Base-by-base conservation (phyloP, 352 stramenopile species). In the Aphanomyces euteiches region DNA sequence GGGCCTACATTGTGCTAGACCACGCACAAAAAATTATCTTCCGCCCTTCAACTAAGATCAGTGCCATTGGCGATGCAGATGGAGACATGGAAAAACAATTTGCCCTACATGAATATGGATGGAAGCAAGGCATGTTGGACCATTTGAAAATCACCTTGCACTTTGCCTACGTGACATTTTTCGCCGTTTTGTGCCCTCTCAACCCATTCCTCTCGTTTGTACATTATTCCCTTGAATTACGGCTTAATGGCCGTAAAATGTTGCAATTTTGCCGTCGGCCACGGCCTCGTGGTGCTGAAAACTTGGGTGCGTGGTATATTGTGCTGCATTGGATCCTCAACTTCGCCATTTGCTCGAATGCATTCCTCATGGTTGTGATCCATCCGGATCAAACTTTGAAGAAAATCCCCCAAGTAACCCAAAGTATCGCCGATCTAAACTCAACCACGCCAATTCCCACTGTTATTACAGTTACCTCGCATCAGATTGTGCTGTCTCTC, bases 151-250 rank as follows among this genome's bases (percentile, higher is more conserved):
- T 95, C 79, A 87, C 89, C 8, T 78, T 96, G 59, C 85, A 94
- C 75, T 96, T 94, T 50, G 87, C 87, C 50, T 96, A 92, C 72
- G 92, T 85, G 39, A 93, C 81, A 17, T 89, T 96, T 78, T 94
- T 96, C 85, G 92, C 95, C 1, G 87, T 91, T 8, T 90, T 93
- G 38, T 98, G 97, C 75, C 95, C 95, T 3, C 84, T 98, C 68
- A 92, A 92, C 47, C 87, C 92, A 47, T 59, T 98, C 56, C 83
- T 98, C 21, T 93, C 92, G 54, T 91, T 95, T 68, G 71, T 97
- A 58, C 96, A 96, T 68, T 96, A 98, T 76, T 90, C 92, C 69
- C 87, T 98, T 66, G 92, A 98, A 76, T 91, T 97, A 68, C 88
- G 93, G 57, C 76, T 95, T 21, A 89, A 97, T 58, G 90, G 88